phyloP scores from a whole-genome alignment of 164 flowering plant species.

The Macadamia tetraphylla region DNA sequence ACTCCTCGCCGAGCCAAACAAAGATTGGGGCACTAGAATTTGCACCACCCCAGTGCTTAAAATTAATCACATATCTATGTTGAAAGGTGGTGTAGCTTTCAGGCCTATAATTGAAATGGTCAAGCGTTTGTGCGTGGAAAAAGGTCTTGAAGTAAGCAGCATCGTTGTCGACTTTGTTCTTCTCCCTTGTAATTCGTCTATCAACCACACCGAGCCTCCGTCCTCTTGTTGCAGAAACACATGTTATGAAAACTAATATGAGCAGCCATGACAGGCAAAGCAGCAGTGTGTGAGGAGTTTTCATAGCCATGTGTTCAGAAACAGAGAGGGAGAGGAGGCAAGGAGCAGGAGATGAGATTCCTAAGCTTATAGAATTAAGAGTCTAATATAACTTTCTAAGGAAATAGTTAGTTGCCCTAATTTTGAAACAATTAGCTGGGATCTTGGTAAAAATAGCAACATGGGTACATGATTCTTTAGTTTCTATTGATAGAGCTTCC shows the following conservation, averaged over 20 bases:
- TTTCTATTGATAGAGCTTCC: too few relatives aligned
- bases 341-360: too few relatives aligned
- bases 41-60: slow-evolving; percentile 30
- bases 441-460: too few relatives aligned
- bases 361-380: too few relatives aligned
- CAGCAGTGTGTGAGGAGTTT: too few relatives aligned
- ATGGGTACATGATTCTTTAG: too few relatives aligned
- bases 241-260: not conserved
- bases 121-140: slow-evolving; percentile 13
- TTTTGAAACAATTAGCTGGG: too few relatives aligned
- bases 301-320: too few relatives aligned
- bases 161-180: not conserved
- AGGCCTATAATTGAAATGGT: slow-evolving; percentile 33
- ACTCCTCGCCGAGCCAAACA: slow-evolving; percentile 23
- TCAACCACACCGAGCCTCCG: not conserved
- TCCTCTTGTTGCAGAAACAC: slow-evolving; percentile 7
- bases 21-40: slow-evolving; percentile 28
- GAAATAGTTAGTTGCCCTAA: too few relatives aligned
- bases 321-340: too few relatives aligned
- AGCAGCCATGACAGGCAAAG: not conserved
- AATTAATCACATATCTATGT: slow-evolving; percentile 22
- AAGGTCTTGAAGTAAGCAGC: slow-evolving; percentile 4
- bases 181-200: too few relatives aligned
- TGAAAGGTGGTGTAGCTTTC: slow-evolving; percentile 24
- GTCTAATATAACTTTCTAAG: too few relatives aligned